Conservation (phyloP, 2,329 filamentous ascomycete species). For the Pseudogymnoascus sp. region DNA sequence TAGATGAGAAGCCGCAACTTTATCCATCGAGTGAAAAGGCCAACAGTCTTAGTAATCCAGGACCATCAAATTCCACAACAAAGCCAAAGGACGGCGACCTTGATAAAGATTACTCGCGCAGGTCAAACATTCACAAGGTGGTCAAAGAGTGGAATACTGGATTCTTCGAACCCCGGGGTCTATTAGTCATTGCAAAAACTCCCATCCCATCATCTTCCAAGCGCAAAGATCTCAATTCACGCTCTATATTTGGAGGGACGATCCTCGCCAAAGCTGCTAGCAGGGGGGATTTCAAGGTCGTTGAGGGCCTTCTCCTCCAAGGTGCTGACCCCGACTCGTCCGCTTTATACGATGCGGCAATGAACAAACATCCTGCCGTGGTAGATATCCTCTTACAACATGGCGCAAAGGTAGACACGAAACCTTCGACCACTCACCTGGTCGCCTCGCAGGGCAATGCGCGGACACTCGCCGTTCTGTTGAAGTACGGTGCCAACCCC, state of each 20-base stretch:
- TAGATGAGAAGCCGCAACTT: neutral
- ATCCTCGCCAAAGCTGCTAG: slow-evolving; percentile 9
- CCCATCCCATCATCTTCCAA: neutral
- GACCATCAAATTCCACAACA: neutral
- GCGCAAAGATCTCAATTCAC: slow-evolving; percentile 12
- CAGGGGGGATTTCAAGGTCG: slow-evolving; percentile 3
- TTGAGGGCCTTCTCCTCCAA: slow-evolving; percentile 8
- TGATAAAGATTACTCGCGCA: neutral
- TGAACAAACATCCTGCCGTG: slow-evolving; percentile 4
- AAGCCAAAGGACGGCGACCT: neutral
- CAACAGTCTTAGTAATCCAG: neutral
- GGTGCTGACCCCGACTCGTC: slow-evolving; percentile 12
- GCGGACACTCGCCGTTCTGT: neutral
- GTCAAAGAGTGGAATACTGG: neutral
- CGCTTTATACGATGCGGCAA: slow-evolving; percentile 11
- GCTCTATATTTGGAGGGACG: slow-evolving; percentile 13
- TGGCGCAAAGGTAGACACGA: slow-evolving; percentile 11
- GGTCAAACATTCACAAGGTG: neutral
- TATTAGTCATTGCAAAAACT: slow-evolving; percentile 5
- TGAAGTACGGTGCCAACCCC: neutral
- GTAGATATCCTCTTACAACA: slow-evolving; percentile 14
- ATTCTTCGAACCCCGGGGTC: neutral
- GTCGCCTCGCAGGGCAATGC: slow-evolving; percentile 11
- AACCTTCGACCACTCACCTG: slow-evolving; percentile 10
- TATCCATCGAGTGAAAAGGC: neutral